These are phyloP conservation scores for Exutisphaerella laricina DNA, from an alignment of 2,329 filamentous ascomycete genomes.

Conservation along the genomic window DNA sequence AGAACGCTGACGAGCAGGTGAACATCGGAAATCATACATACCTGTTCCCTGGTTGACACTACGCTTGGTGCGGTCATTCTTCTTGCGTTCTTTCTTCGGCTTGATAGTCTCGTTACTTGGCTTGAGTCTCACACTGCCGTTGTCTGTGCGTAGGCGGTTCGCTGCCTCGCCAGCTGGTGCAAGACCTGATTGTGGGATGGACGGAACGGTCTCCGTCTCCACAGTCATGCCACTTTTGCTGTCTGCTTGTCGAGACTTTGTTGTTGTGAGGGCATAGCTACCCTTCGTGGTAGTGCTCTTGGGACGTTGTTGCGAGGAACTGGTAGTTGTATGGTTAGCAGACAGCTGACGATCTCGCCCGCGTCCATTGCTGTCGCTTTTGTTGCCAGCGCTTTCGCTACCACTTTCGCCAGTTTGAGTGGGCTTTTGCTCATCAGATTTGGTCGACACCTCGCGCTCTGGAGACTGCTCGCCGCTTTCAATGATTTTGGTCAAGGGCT, in stretches of 20 bases:
- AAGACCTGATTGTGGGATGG: constrained; percentile 77
- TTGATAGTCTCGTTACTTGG: constrained; percentile 93
- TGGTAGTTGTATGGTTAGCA: constrained; percentile 25
- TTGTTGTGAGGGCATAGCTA: constrained; percentile 58
- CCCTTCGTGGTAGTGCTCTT: constrained; percentile 54
- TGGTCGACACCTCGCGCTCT: constrained; percentile 37
- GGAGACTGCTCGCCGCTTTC: constrained; percentile 31
- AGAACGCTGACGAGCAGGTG: constrained; percentile 3
- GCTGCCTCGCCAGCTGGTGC: constrained; percentile 53
- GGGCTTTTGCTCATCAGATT: constrained; percentile 24
- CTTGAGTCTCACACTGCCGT: constrained; percentile 73
- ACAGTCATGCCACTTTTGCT: constrained; percentile 86
- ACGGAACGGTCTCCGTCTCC: constrained; percentile 91
- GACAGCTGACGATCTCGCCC: constrained; percentile 25
- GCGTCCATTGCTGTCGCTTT: constrained; percentile 40
- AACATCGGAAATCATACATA: constrained; percentile 45
- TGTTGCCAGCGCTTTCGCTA: constrained; percentile 59
- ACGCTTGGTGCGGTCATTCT: constrained; percentile 66
- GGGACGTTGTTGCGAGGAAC: constrained; percentile 15
- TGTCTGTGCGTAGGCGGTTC: constrained; percentile 55
- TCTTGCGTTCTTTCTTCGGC: constrained; percentile 90
- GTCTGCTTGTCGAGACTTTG: constrained; percentile 64
- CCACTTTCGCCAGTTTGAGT: constrained; percentile 60
- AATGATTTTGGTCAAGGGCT: constrained; percentile 24
- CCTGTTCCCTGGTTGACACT: constrained; percentile 65